Evolutionary conservation across 2,329 filamentous ascomycete genomes (phyloP).

Genomic region (Teratosphaeria nubilosa): DNA sequence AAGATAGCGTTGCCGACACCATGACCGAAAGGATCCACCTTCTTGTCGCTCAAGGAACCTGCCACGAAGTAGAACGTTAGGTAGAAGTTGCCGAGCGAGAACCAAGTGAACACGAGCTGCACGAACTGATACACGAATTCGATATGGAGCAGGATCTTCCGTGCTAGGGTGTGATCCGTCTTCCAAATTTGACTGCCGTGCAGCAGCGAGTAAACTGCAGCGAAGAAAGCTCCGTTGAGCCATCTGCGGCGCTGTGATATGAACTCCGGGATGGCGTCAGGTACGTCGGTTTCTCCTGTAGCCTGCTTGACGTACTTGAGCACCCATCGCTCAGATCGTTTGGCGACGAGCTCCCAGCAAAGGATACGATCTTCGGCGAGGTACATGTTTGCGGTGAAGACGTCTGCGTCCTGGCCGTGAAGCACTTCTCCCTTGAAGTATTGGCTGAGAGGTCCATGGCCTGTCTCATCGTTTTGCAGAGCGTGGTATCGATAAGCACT

Average conservation of each 20-base stretch:
- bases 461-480: constrained; percentile 90
- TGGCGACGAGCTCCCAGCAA: constrained; percentile 92
- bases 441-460: constrained; percentile 88
- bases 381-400: constrained; percentile 97
- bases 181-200: constrained; percentile 89
- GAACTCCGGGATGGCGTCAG: constrained; percentile 88
- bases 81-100: constrained; percentile 96
- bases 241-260: constrained; percentile 92
- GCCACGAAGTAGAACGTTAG: constrained; percentile 97
- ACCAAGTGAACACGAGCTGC: constrained; percentile 89
- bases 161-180: constrained; percentile 80
- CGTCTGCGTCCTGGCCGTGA: constrained; percentile 89
- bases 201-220: constrained; percentile 90
- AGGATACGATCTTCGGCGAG: constrained; percentile 81
- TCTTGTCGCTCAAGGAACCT: constrained; percentile 70
- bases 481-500: constrained; percentile 95
- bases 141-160: constrained; percentile 85
- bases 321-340: constrained; percentile 90
- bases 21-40: constrained; percentile 84
- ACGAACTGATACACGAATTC: constrained; percentile 95
- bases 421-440: constrained; percentile 99
- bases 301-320: constrained; percentile 96
- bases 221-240: constrained; percentile 98
- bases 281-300: constrained; percentile 95
- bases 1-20: constrained; percentile 78